phyloP scores from a whole-genome alignment of 371 early-diverging fungal species.

The Fennellomyces sp. region DNA sequence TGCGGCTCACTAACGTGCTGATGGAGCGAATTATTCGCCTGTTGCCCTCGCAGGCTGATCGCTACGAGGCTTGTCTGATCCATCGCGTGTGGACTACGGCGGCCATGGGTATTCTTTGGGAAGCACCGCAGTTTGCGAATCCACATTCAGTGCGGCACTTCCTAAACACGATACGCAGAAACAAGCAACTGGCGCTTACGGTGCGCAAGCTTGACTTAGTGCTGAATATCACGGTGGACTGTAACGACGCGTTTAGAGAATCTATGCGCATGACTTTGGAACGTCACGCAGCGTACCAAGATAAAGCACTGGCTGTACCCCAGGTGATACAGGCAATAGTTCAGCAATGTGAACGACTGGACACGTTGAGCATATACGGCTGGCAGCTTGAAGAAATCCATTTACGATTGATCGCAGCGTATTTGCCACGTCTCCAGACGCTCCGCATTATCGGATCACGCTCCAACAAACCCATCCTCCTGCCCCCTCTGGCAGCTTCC shows the following conservation, averaged over 20 bases:
- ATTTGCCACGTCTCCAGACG: conserved; percentile 7
- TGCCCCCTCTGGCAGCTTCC: conserved; percentile 5
- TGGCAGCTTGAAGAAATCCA: conserved; percentile 26
- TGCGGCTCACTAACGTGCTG: conserved; percentile 16
- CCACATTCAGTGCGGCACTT: conserved; percentile 26
- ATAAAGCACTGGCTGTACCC: conserved; percentile 18
- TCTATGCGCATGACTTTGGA: background rate
- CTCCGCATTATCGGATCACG: conserved; percentile 32
- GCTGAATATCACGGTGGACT: conserved; percentile 4
- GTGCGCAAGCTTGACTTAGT: conserved; percentile 31
- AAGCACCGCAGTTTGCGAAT: conserved; percentile 21
- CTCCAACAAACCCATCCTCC: conserved; percentile 14
- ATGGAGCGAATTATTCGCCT: conserved; percentile 35
- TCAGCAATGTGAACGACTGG: conserved; percentile 34
- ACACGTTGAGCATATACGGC: conserved; percentile 40
- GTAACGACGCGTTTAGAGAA: conserved; percentile 15
- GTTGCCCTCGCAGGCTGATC: conserved; percentile 27
- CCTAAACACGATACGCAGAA: conserved; percentile 1
- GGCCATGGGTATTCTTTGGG: conserved; percentile 39
- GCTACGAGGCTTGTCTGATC: conserved; percentile 33
- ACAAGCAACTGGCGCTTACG: conserved; percentile 6
- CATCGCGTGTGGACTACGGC: conserved; percentile 34
- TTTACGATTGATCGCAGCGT: conserved; percentile 20
- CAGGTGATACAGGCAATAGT: conserved; percentile 16
- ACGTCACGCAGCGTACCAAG: conserved; percentile 5